Evolutionary conservation across 208 protist species (phyloP), one percentile per base, ranked within the genome.

Genomic region (Angomonas desouzai): DNA sequence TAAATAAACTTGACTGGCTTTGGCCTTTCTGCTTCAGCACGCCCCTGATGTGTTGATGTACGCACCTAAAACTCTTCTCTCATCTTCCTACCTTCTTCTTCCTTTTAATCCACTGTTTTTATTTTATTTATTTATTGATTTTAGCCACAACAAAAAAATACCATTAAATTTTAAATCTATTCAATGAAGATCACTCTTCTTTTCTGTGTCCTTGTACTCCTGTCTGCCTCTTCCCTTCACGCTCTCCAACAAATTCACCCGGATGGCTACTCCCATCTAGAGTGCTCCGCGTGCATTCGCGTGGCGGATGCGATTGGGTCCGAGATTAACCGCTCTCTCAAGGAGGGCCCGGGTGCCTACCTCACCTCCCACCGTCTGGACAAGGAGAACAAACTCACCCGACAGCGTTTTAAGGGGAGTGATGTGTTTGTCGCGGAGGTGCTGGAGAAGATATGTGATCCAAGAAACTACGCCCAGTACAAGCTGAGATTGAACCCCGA

Each of bases 201-300:
- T 34, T 28, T 32, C 51, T 29, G 51, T 43, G 28, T 43, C 20
- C 33, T 23, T 6, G 32, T 30, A 38, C n/a, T 60, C 9, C 32
- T 60, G 22, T 36, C 11, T 33, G 18, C 3, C 16, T 36, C 40
- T 45, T 22, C 33, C 30, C 2, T 48, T 1, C 20, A 38, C 22
- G 33, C 63, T 4, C 36, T 83, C 27, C 68, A 56, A 2, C 65
- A 43, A 13, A 29, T 75, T 32, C 80, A 87, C 68, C 76, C 76
- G 1, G 34, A 28, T 1, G 62, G 64, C 29, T 90, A 90, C 55
- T 66, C 77, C 48, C 85, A 89, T 58, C 55, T 93, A 16, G 84
- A 93, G 65, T 93, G 87, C 76, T 93, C 87, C 28, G 75, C 79
- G 28, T 93, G 87, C 61, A 55, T 93, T 23, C 73, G 77, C 22